Percentiles rank a stretch among this genome's conserved stretches.
Conservation (phyloP, 768 basidiomycete genomes). For the Suillus decipiens region DNA sequence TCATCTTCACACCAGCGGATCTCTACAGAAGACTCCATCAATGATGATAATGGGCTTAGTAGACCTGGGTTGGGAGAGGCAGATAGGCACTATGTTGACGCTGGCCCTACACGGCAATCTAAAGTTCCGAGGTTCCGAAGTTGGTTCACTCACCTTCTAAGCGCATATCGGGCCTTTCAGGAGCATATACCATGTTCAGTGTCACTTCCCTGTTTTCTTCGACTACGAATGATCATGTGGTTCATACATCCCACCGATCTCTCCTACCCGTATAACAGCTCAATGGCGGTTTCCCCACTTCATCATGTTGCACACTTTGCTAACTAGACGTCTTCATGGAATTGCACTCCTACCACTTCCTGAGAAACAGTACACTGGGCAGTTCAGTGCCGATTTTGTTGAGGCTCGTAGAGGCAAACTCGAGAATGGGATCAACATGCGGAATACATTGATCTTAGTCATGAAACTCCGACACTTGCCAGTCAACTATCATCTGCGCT, state of each 20-base stretch:
- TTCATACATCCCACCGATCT: conserved; percentile 26
- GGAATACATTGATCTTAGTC: no score
- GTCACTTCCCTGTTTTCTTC: conserved; percentile 70
- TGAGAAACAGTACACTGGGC: conserved; percentile 81
- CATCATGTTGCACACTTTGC: conserved; percentile 69
- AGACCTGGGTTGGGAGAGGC: conserved; percentile 53
- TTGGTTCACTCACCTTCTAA: conserved; percentile 87
- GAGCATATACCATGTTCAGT: conserved; percentile 73
- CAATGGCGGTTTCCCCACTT: conserved; percentile 86
- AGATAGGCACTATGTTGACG: conserved; percentile 71
- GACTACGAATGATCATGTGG: conserved; percentile 20
- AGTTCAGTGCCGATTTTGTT: conserved; percentile 83
- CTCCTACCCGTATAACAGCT: conserved; percentile 66
- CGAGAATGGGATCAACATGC: no score
- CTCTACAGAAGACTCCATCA: conserved; percentile 37
- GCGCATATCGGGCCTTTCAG: conserved; percentile 61
- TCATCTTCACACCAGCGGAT: conserved; percentile 28
- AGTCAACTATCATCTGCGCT: no score
- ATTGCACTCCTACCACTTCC: conserved; percentile 81
- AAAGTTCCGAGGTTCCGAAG: conserved; percentile 72
- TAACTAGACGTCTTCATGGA: conserved; percentile 69
- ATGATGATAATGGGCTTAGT: conserved; percentile 42
- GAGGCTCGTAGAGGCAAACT: conserved; percentile 81
- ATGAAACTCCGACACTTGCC: no score
- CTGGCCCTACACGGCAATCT: conserved; percentile 69